Evolutionary conservation across 2,329 filamentous ascomycete species (phyloP), one percentile per base, ranked within the genome.

Genomic region (Ophiocordyceps camponoti-floridani): DNA sequence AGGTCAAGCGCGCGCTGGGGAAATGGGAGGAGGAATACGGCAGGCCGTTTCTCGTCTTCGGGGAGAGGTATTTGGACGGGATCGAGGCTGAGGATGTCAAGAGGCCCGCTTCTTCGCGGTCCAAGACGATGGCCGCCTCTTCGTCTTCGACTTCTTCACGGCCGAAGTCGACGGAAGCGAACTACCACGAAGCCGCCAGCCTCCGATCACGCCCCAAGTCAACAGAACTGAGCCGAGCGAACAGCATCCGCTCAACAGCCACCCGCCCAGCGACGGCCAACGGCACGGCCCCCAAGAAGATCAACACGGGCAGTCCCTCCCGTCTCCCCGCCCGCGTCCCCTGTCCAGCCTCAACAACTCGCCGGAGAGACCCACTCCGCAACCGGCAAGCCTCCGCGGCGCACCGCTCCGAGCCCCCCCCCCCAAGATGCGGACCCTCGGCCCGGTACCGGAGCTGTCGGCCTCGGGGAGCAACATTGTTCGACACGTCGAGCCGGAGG

Each of bases 11-110:
- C 59, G 71, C 75, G n/a, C 72, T 98, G 27, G 84, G 89, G 58
- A 67, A 72, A 41, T 98, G 86, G 79, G 91, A 98, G 59, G 82
- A 94, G 44, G 91, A 96, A 57, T 95, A 89, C 59, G 89, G 87
- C 3, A 78, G 87, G 11, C 85, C 88, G 4, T 98, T 98, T 69
- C 69, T 93, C 41, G 88, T 98, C 13, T 86, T 91, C 52, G 91
- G 91, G 28, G 83, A 94, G 56, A 75, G 85, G 51, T 98, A 95
- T 57, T 70, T 98, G 33, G 87, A 96, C 50, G 75, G 82, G 47
- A 65, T 96, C n/a, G 82, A 86, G 43, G 71, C 70, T 11, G 70
- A 72, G 14, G 73, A 78, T 26, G 56, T 83, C 18, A 94, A 88
- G 64, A 91, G 85, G 9, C 85, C 84, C 1, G 79, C 76, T 4